Evolutionary conservation across 2,329 filamentous ascomycete genomes (phyloP).

Genomic region (Fusarium staphyleae): DNA sequence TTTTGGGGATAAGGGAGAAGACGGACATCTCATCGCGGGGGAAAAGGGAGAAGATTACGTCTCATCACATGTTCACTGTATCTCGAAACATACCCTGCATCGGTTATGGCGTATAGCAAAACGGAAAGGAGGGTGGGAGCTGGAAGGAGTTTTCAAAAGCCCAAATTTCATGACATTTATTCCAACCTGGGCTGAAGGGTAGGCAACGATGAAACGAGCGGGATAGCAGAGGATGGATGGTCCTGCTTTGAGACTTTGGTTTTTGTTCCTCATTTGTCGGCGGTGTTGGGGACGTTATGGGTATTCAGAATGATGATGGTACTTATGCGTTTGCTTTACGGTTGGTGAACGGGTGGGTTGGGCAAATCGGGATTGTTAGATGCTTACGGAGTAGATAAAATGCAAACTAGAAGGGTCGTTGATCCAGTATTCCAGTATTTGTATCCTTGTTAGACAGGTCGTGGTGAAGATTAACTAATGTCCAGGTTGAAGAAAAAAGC

Average conservation of each 20-base stretch:
- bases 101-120: slow-evolving; percentile 37
- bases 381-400: slow-evolving; percentile 45
- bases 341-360: slow-evolving; percentile 17
- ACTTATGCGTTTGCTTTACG: slow-evolving; percentile 16
- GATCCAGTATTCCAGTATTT: slow-evolving; percentile 17
- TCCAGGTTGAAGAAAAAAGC: neutral
- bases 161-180: slow-evolving; percentile 13
- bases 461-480: neutral
- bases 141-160: slow-evolving; percentile 32
- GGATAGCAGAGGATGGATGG: neutral
- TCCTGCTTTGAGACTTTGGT: neutral
- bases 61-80: slow-evolving; percentile 28
- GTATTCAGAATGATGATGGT: slow-evolving; percentile 37
- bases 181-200: slow-evolving; percentile 4
- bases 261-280: slow-evolving; percentile 1
- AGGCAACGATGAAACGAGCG: neutral
- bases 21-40: slow-evolving; percentile 19
- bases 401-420: slow-evolving; percentile 30
- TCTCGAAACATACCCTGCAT: slow-evolving; percentile 43
- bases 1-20: slow-evolving; percentile 13
- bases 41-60: slow-evolving; percentile 27
- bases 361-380: slow-evolving; percentile 37
- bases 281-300: slow-evolving; percentile 14
- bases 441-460: neutral
- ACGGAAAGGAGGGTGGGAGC: slow-evolving; percentile 19